A percentile compares a stretch with the other conserved stretches of the same genome.
These are phyloP conservation scores for Petunia secreta DNA, from an alignment of 257 asterid genomes.

Conservation along the genomic window DNA sequence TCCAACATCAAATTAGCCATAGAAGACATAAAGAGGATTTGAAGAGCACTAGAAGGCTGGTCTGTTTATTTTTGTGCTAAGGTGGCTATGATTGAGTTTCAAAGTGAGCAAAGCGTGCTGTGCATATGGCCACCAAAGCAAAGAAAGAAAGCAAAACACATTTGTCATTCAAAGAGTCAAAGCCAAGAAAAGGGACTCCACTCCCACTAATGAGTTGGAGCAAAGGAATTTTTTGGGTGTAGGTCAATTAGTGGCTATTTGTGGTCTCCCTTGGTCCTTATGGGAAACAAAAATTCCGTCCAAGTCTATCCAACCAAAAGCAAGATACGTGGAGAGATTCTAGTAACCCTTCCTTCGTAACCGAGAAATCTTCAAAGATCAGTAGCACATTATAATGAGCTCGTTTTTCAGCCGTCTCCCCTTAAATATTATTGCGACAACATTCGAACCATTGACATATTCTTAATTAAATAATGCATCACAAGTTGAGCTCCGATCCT, in stretches of 20 bases:
- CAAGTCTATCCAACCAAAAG: neutral
- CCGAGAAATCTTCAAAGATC: too few relatives aligned
- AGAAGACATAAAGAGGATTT: too few relatives aligned
- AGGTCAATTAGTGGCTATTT: constrained; percentile 30
- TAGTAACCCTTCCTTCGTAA: neutral
- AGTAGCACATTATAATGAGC: too few relatives aligned
- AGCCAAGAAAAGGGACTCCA: constrained; percentile 4
- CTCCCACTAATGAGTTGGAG: constrained; percentile 21
- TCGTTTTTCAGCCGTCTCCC: too few relatives aligned
- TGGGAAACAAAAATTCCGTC: neutral
- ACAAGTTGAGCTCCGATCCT: too few relatives aligned
- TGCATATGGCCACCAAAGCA: constrained; percentile 26
- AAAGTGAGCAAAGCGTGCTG: constrained; percentile 29
- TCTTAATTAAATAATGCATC: too few relatives aligned
- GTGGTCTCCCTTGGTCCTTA: constrained; percentile 21
- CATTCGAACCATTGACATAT: too few relatives aligned
- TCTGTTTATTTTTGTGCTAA: neutral
- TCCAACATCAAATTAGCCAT: too few relatives aligned
- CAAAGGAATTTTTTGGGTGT: constrained; percentile 21
- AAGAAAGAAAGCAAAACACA: constrained; percentile 5
- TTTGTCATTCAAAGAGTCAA: constrained; percentile 24
- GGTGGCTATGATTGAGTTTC: neutral
- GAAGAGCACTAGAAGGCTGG: too few relatives aligned
- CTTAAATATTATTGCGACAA: too few relatives aligned
- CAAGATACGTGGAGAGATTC: neutral